These are phyloP conservation scores for Stylosanthes scabra DNA, from an alignment of 331 rosid species.

Conservation along the genomic window DNA sequence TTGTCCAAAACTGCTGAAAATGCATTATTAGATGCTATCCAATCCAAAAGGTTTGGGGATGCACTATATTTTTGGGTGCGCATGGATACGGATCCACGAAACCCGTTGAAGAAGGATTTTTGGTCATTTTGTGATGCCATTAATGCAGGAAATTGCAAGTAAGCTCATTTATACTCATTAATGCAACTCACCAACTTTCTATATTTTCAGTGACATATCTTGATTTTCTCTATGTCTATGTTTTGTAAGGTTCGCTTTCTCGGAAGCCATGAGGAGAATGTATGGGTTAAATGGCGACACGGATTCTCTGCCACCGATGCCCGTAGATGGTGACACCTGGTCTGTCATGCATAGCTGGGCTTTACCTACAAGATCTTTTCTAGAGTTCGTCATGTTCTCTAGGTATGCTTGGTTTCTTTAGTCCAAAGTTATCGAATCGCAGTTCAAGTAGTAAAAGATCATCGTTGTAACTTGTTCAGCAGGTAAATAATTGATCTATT, in stretches of 20 bases:
- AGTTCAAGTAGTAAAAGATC: neutral
- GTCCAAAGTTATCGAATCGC: slow-evolving; percentile 2
- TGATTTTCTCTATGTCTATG: slow-evolving; percentile 35
- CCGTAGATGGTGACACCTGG: slow-evolving; percentile 84
- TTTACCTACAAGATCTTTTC: slow-evolving; percentile 88
- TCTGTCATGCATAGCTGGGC: slow-evolving; percentile 94
- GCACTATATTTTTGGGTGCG: slow-evolving; percentile 95
- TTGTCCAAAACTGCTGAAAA: slow-evolving; percentile 81
- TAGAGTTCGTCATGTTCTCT: slow-evolving; percentile 96
- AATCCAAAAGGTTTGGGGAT: slow-evolving; percentile 75
- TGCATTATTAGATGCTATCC: slow-evolving; percentile 73
- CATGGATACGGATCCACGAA: slow-evolving; percentile 76
- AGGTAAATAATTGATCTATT: slow-evolving; percentile 27
- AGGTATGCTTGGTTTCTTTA: slow-evolving; percentile 56
- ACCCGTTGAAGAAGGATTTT: slow-evolving; percentile 72
- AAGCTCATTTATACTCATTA: slow-evolving; percentile 39
- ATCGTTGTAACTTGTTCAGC: neutral
- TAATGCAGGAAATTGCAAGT: slow-evolving; percentile 99
- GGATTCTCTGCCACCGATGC: slow-evolving; percentile 84
- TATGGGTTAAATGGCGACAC: slow-evolving; percentile 65
- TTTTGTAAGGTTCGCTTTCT: slow-evolving; percentile 73
- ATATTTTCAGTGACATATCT: slow-evolving; percentile 17
- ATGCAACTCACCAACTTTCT: neutral
- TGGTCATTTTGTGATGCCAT: slow-evolving; percentile 94
- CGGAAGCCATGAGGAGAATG: slow-evolving; percentile 82